Conservation (phyloP, 2,329 filamentous ascomycete genomes). For the Claviceps pazoutovae region DNA sequence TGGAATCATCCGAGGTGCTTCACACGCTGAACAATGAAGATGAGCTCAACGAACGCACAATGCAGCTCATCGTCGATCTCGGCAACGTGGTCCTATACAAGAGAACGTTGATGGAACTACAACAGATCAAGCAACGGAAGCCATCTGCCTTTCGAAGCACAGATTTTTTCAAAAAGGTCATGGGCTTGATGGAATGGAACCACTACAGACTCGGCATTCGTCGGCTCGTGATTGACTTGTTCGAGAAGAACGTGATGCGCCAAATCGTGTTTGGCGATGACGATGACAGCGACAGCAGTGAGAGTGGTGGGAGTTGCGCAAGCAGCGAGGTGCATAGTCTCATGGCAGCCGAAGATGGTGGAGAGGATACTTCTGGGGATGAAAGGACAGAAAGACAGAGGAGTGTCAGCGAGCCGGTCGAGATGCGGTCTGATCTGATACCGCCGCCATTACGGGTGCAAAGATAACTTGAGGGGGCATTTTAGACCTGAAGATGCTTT, state of each 20-base stretch:
- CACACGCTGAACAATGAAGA: slow-evolving; percentile 43
- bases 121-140: slow-evolving; percentile 63
- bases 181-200: slow-evolving; percentile 74
- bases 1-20: slow-evolving; percentile 27
- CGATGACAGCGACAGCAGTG: slow-evolving; percentile 55
- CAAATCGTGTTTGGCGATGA: slow-evolving; percentile 61
- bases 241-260: slow-evolving; percentile 79
- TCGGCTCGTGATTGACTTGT: slow-evolving; percentile 83
- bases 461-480: slow-evolving; percentile 9
- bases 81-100: slow-evolving; percentile 90
- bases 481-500: too few relatives aligned
- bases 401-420: slow-evolving; percentile 32
- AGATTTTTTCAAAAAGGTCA: slow-evolving; percentile 69
- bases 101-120: slow-evolving; percentile 68
- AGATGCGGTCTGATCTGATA: slow-evolving; percentile 19
- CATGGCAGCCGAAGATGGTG: slow-evolving; percentile 39
- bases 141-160: slow-evolving; percentile 62
- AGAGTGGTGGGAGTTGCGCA: slow-evolving; percentile 34
- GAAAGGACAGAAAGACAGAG: slow-evolving; percentile 45
- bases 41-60: slow-evolving; percentile 60
- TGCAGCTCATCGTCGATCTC: slow-evolving; percentile 75
- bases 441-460: slow-evolving; percentile 21
- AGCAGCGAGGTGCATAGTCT: slow-evolving; percentile 5
- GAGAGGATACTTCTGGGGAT: slow-evolving; percentile 30
- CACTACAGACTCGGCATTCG: slow-evolving; percentile 79